Percentiles rank a stretch among this genome's conserved stretches.
Evolutionary conservation across 495 filamentous ascomycete genomes (phyloP).

Genomic region (Penicillium lagena): DNA sequence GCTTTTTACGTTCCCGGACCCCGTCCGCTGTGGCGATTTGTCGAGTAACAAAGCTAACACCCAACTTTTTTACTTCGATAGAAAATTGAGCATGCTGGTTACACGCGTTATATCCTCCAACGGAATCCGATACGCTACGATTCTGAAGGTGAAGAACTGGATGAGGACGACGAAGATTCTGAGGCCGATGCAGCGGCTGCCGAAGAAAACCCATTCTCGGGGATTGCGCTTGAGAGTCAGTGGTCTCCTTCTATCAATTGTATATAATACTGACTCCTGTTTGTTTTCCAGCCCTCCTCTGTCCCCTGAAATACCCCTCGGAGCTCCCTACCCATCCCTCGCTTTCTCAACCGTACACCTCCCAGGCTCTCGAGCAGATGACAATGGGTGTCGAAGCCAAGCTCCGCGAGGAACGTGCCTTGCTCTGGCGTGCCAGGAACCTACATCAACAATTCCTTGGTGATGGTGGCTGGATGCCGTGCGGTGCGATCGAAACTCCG

Average conservation of each 20-base stretch:
- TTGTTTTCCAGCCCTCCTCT: conserved; percentile 62
- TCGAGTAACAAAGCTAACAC: conserved; percentile 6
- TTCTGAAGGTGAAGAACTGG: conserved; percentile 79
- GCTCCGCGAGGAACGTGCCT: conserved; percentile 68
- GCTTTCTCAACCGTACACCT: conserved; percentile 74
- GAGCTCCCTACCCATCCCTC: conserved; percentile 81
- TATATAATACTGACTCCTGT: conserved; percentile 1
- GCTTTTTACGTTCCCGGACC: neutral
- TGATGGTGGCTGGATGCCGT: conserved; percentile 73
- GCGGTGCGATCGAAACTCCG: conserved; percentile 42
- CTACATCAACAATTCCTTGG: conserved; percentile 72
- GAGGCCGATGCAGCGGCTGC: conserved; percentile 63
- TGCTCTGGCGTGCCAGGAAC: conserved; percentile 71
- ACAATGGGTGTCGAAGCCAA: conserved; percentile 60
- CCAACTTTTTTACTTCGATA: conserved; percentile 21
- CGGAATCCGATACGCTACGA: conserved; percentile 70
- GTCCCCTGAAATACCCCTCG: conserved; percentile 78
- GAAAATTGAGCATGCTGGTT: conserved; percentile 80
- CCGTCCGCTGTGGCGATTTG: conserved; percentile 2
- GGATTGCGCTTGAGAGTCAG: conserved; percentile 77
- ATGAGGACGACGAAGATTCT: conserved; percentile 68
- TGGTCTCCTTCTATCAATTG: conserved; percentile 7
- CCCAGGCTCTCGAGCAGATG: conserved; percentile 74
- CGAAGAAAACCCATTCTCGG: conserved; percentile 78
- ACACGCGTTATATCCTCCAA: conserved; percentile 75